Evolutionary conservation across 2,329 filamentous ascomycete species (phyloP), one percentile per base, ranked within the genome.

Genomic region (Cadophora malorum): DNA sequence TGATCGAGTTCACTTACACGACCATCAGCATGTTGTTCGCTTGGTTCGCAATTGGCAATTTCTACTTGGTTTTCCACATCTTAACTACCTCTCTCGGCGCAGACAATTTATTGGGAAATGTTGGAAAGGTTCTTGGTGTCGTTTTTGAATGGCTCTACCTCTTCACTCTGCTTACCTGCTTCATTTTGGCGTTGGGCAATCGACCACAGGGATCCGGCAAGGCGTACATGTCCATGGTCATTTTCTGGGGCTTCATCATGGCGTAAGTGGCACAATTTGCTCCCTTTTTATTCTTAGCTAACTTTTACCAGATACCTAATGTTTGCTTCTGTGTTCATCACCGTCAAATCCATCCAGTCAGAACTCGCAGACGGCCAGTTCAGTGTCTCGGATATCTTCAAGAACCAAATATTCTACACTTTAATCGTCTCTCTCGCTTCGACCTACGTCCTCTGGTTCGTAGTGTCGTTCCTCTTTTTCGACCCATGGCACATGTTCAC

Each of bases 401-500:
- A 88, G 75, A 97, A 99, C 79, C 85, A 88, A 71, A 88, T 96
- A 67, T 98, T 99, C 82, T 94, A 96, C 80, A 96, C 93, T 41
- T 86, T 99, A 71, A 96, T 99, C 74, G 89, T 99, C 63, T 97
- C 94, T 0, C 87, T 98, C 76, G 87, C 92, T 75, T 96, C 94
- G 12, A 99, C 96, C 0, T 99, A 96, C 78, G 86, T 96, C 70
- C 90, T 99, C 76, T 99, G 94, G 91, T 86, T 98, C 68, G 81
- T 99, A 62, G 91, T 93, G 0, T 97, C 94, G 9, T 85, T 99
- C 72, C 84, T 99, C 73, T 98, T 98, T 89, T 89, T 98, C 80
- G 96, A 99, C 79, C 96, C 96, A 4, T 99, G 96, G 95, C 96
- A 99, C 82, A 98, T 99, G 94, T 86, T 97, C 79, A 98, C 96